A percentile compares a stretch with the other conserved stretches of the same genome.
phyloP scores from a whole-genome alignment of 371 early-diverging fungal species.

The Racocetra persica region DNA sequence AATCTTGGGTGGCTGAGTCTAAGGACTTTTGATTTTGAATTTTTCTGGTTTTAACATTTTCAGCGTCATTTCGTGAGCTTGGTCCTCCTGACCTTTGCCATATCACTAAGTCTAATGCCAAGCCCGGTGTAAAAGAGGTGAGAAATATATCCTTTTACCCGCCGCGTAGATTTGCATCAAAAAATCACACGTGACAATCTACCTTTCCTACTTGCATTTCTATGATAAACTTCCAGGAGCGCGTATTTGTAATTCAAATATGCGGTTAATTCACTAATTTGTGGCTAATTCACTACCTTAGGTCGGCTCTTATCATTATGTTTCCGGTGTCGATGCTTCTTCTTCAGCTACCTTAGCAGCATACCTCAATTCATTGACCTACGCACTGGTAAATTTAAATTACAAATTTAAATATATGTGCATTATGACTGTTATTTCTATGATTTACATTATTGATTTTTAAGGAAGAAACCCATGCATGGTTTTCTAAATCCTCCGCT shows the following conservation, averaged over 20 bases:
- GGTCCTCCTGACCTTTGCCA: constrained; percentile 98
- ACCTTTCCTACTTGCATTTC: no score
- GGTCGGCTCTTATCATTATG: constrained; percentile 92
- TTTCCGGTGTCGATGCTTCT: constrained; percentile 92
- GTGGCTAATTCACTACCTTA: constrained; percentile 45
- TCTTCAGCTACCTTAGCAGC: constrained; percentile 94
- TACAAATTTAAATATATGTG: neutral
- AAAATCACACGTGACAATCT: neutral
- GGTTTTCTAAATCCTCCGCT: constrained; percentile 71
- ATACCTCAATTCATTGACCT: constrained; percentile 93
- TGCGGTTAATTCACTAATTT: neutral
- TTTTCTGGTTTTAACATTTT: constrained; percentile 21
- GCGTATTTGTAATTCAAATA: neutral
- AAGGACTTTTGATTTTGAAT: neutral
- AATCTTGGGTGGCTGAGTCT: neutral
- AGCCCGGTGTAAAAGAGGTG: constrained; percentile 84
- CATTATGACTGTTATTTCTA: no score
- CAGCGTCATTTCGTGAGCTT: constrained; percentile 88
- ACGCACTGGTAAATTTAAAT: constrained; percentile 74
- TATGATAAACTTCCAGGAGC: neutral
- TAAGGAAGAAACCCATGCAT: constrained; percentile 73
- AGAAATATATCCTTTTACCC: neutral
- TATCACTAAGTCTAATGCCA: constrained; percentile 86
- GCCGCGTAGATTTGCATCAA: neutral
- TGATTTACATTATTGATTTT: neutral